Conservation (phyloP, 805 yeast genomes). For the Yamadazyma takamatsuzukensis region DNA sequence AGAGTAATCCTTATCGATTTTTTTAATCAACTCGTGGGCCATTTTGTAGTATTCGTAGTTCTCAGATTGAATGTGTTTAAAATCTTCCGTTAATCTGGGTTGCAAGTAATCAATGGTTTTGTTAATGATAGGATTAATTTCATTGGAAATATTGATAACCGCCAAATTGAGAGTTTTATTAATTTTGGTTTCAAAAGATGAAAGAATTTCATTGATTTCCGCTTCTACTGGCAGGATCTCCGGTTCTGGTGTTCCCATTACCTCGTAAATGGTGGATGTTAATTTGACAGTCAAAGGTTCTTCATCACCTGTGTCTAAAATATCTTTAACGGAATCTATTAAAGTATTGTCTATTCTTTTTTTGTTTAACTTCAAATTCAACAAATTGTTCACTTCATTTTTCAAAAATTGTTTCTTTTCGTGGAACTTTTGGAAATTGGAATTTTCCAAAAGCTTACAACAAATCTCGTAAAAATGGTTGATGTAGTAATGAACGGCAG, state of each 20-base stretch:
- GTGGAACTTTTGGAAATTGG: conserved; percentile 15
- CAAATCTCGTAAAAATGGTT: conserved; percentile 1
- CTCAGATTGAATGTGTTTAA: conserved; percentile 24
- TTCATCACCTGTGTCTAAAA: conserved; percentile 12
- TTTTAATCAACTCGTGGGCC: conserved; percentile 25
- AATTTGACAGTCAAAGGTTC: conserved; percentile 18
- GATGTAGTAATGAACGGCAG: conserved; percentile 1
- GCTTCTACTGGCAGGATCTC: conserved; percentile 12
- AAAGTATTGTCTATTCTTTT: conserved; percentile 11
- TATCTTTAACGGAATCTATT: conserved; percentile 19
- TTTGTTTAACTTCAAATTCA: conserved; percentile 11
- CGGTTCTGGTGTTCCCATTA: conserved; percentile 1
- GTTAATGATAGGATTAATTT: conserved; percentile 26
- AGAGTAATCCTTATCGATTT: conserved; percentile 33
- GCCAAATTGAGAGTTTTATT: conserved; percentile 34
- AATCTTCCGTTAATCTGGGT: conserved; percentile 20
- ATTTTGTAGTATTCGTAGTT: conserved; percentile 28
- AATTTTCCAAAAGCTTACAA: conserved; percentile 9
- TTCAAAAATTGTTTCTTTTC: conserved; percentile 21
- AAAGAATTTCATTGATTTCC: conserved; percentile 27
- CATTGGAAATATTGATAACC: conserved; percentile 24
- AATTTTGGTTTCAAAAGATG: conserved; percentile 30
- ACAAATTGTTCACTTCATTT: conserved; percentile 22
- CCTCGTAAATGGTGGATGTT: conserved; percentile 24
- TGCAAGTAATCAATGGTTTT: conserved; percentile 21